These are phyloP conservation scores for Candida ficus DNA, from an alignment of 805 yeast species.

Conservation along the genomic window DNA sequence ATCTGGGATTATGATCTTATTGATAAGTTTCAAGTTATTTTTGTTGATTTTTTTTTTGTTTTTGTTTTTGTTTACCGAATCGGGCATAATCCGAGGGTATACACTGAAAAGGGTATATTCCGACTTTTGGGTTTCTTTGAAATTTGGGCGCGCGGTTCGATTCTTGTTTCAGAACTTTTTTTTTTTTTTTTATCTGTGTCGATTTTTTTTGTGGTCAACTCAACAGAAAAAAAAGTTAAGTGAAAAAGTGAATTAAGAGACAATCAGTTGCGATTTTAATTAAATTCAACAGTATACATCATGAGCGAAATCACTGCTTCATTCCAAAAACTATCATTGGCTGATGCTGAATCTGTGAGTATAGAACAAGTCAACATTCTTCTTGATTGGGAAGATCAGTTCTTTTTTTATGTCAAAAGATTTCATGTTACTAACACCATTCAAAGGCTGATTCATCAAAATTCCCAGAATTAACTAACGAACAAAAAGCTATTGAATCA, in stretches of 20 bases:
- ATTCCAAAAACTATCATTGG: conserved; percentile 27
- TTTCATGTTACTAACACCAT: not conserved
- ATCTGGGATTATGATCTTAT: not conserved
- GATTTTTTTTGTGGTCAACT: not conserved
- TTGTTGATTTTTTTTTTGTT: conserved; percentile 1
- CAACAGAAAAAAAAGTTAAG: not conserved
- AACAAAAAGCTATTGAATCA: conserved; percentile 66
- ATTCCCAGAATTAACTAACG: conserved; percentile 25
- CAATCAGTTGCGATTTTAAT: too few species aligned
- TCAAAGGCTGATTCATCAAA: conserved; percentile 21
- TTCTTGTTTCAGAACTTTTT: not conserved
- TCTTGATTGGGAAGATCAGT: too few species aligned
- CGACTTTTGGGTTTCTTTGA: not conserved
- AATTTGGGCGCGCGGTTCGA: not conserved
- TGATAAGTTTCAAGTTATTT: not conserved
- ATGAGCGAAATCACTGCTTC: conserved; percentile 28
- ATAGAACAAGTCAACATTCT: not conserved
- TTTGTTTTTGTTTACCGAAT: conserved; percentile 1
- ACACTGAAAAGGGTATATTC: not conserved
- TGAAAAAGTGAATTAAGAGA: too few species aligned
- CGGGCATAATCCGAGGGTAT: too few species aligned
- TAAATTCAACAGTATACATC: too few species aligned
- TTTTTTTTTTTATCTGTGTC: too few species aligned
- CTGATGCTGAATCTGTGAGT: conserved; percentile 19
- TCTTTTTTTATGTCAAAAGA: too few species aligned